Base-by-base conservation (phyloP, 805 yeast genomes). In the Candida pseudofarinosa region DNA sequence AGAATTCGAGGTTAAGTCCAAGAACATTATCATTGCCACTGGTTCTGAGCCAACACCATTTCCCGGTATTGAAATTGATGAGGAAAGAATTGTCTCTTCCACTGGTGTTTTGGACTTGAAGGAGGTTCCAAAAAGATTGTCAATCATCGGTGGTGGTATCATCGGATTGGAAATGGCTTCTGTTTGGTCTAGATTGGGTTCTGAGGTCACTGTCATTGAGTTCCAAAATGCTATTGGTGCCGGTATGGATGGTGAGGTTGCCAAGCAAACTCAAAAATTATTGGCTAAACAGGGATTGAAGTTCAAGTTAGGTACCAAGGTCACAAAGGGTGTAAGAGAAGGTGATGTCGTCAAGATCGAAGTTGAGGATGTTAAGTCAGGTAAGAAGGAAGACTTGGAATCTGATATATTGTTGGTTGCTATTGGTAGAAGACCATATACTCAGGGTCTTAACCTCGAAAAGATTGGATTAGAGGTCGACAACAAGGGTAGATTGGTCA, bases 91-190 rank as follows among this genome's bases (percentile, higher is more conserved):
- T 54, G 97, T 93, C 42, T 77, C 96, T 31, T 89, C 97, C 26
- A 93, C 99, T 37, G 99, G 99, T 58, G 86, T 88, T 45, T 72
- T 93, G 44, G 67, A 85, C 18, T 77, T 93, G 57, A 78, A 80
- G 65, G 96, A 90, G 74, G 77, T 93, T 46, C 99, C 99, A 62
- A 89, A 93, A 77, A 82, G 77, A 65, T 60, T 93, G 62, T 85
- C 91, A 54, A 82, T 93, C 70, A 91, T 93, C 59, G 99, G 99
- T 65, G 99, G 97, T 72, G 99, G 99, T 77, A 91, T 93, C 73
- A 93, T 93, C 65, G 99, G 99, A 62, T 80, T 93, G 55, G 99
- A 93, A 76, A 93, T 93, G 97, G 99, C 96, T 50, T 90, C 98
- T 19, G 99, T 93, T 38, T 93, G 95, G 84, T 73, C 90, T 45